Evolutionary conservation across 2,329 filamentous ascomycete species (phyloP), one percentile per base, ranked within the genome.

Genomic region (Endoconidiophora polonica): DNA sequence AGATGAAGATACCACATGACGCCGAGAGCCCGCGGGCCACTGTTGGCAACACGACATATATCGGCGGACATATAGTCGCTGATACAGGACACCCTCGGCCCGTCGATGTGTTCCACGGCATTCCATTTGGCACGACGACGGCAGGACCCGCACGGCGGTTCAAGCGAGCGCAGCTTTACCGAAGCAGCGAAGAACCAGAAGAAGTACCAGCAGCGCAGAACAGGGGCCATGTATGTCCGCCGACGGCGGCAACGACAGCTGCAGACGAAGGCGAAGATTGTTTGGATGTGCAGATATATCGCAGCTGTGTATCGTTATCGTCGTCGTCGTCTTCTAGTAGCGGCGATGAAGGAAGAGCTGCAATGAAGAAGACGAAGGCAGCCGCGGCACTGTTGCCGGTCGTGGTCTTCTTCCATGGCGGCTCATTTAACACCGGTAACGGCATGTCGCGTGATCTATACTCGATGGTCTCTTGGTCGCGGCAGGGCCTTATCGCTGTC

Each of bases 371-470:
- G 52, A 48, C 2, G 50, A 46, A 5, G 56, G 43, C 54, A 56
- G 23, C 20, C 14, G 40, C 20, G 10, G 10, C 3, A 55, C 29
- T 60, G 57, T 53, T 63, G 10, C 61, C 75, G 1, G 72, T 78
- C 12, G 60, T 74, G n/a, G 61, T 81, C 2, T 80, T 78, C 58
- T 62, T 82, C 29, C 77, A 81, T 58, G 78, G 78, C 42, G 79
- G 79, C 2, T 71, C 67, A 4, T 82, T 81, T 64, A 72, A 79
- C 65, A 68, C 69, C 57, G 68, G 74, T 37, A 57, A 62, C 56
- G 69, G 73, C 47, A 58, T 65, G 26, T 71, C 73, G 63, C 69
- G 80, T 51, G 71, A 83, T 58, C 74, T 81, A 54, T 71, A 69
- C 0, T 73, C 73, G 36, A 76, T 83, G 62, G 72, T 81, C 12